phyloP scores from a whole-genome alignment of 2,329 filamentous ascomycete genomes.

The Clathrospora elynae region DNA sequence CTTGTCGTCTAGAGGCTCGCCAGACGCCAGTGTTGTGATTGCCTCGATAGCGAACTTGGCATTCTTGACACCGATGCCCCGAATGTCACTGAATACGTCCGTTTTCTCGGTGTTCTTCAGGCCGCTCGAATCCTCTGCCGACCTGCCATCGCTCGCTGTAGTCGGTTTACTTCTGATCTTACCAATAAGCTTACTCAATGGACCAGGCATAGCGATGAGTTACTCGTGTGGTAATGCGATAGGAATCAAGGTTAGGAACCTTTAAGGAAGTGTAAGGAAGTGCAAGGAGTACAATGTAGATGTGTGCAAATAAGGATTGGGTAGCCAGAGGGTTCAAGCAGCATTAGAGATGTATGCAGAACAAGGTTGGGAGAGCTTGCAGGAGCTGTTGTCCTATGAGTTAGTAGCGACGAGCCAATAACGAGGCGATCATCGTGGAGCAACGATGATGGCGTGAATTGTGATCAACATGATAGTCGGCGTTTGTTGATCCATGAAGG shows the following conservation, averaged over 20 bases:
- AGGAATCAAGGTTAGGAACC: neutral
- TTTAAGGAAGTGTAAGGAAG: no score
- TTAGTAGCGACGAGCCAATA: slow-evolving; percentile 7
- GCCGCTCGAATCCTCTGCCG: slow-evolving; percentile 36
- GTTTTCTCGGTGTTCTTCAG: slow-evolving; percentile 33
- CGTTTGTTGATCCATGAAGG: slow-evolving; percentile 11
- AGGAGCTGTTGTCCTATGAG: slow-evolving; percentile 8
- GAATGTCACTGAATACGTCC: slow-evolving; percentile 58
- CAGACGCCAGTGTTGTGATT: slow-evolving; percentile 66
- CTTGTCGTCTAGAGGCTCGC: slow-evolving; percentile 68
- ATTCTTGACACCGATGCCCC: slow-evolving; percentile 58
- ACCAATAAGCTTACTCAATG: slow-evolving; percentile 52
- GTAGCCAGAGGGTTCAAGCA: slow-evolving; percentile 9
- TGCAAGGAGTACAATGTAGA: slow-evolving; percentile 6
- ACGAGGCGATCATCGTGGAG: slow-evolving; percentile 19
- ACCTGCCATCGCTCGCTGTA: slow-evolving; percentile 55
- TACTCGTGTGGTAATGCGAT: slow-evolving; percentile 4
- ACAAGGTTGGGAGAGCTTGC: no score
- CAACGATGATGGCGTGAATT: slow-evolving; percentile 14
- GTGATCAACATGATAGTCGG: slow-evolving; percentile 22
- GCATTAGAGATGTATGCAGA: no score
- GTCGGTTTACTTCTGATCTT: slow-evolving; percentile 55
- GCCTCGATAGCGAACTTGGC: slow-evolving; percentile 57
- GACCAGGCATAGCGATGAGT: slow-evolving; percentile 34
- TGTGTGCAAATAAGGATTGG: slow-evolving; percentile 6